Percentiles rank a stretch among this genome's conserved stretches.
Conservation (phyloP, 768 basidiomycete genomes). For the Russula griseocarnosa region DNA sequence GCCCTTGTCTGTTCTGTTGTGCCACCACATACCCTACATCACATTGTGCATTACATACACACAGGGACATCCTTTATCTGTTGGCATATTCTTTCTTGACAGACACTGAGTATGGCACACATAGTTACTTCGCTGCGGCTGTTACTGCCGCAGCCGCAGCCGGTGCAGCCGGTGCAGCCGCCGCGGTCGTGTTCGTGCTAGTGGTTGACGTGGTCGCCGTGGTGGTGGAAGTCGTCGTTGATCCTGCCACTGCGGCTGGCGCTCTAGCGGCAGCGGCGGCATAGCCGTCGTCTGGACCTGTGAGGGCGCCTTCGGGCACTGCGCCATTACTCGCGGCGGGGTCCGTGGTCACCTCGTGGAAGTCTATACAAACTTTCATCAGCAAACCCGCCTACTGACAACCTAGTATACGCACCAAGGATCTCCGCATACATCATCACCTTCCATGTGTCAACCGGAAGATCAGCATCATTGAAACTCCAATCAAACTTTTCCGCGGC, state of each 20-base stretch:
- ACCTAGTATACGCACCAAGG: constrained; percentile 60
- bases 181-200: neutral
- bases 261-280: neutral
- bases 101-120: neutral
- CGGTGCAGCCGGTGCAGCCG: neutral
- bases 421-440: constrained; percentile 99
- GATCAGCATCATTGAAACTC: constrained; percentile 99
- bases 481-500: constrained; percentile 96
- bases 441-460: constrained; percentile 99
- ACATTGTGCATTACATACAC: constrained; percentile 7
- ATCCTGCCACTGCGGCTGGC: neutral
- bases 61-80: constrained; percentile 13
- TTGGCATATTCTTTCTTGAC: neutral
- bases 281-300: constrained; percentile 51
- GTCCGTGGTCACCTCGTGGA: constrained; percentile 69
- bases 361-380: constrained; percentile 46
- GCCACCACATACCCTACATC: constrained; percentile 9
- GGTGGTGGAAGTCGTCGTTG: neutral
- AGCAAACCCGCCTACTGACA: neutral
- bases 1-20: neutral
- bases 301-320: constrained; percentile 61
- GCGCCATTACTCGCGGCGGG: constrained; percentile 36
- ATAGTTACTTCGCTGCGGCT: constrained; percentile 4
- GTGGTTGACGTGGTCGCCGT: neutral
- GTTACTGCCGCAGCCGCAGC: neutral